phyloP scores from a whole-genome alignment of 441 rosid species.

The Pelargonium australe region DNA sequence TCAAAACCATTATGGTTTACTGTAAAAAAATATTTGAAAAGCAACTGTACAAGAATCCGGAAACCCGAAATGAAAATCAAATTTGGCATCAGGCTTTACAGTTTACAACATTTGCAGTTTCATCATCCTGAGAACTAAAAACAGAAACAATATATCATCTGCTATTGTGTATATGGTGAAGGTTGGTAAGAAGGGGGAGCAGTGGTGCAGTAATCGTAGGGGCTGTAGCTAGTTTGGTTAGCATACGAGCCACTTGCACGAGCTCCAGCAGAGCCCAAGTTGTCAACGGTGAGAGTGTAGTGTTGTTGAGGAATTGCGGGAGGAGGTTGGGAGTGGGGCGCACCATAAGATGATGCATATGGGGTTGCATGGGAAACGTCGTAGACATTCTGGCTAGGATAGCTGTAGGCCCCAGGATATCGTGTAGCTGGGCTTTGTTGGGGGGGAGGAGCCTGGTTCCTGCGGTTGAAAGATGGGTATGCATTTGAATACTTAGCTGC shows the following conservation, averaged over 20 bases:
- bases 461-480: conserved; percentile 28
- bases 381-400: conserved; percentile 34
- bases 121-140: too few relatives aligned
- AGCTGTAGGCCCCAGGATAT: conserved; percentile 34
- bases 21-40: too few relatives aligned
- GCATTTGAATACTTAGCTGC: conserved; percentile 35
- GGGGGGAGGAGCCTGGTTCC: conserved; percentile 29
- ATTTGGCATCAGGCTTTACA: too few relatives aligned
- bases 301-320: conserved; percentile 37
- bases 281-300: conserved; percentile 29
- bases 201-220: conserved; percentile 35
- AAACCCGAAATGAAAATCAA: too few relatives aligned
- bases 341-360: conserved; percentile 31
- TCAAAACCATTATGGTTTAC: too few relatives aligned
- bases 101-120: too few relatives aligned
- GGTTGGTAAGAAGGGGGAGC: conserved; percentile 33
- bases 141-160: too few relatives aligned
- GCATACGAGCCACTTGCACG: conserved; percentile 28
- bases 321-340: conserved; percentile 31
- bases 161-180: conserved; percentile 31
- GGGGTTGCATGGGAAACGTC: conserved; percentile 27
- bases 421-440: conserved; percentile 41
- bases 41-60: too few relatives aligned
- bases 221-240: conserved; percentile 31
- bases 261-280: conserved; percentile 19